phyloP scores from a whole-genome alignment of 1,284 basidiomycete genomes.

The Neolentinus lepideus region DNA sequence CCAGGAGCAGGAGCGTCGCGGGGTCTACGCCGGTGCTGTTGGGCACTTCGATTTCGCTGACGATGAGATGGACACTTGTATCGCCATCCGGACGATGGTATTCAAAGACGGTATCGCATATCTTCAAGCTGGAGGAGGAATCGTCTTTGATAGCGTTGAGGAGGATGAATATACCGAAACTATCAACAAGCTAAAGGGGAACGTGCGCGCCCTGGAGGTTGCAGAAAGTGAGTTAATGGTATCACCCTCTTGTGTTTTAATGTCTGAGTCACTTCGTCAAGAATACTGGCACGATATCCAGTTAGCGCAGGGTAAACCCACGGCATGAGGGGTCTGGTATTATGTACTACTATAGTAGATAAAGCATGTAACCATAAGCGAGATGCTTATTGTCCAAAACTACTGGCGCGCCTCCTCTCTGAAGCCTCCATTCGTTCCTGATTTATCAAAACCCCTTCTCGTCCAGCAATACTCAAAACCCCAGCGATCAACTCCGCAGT shows the following conservation, averaged over 20 bases:
- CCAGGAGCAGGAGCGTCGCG: constrained; percentile 85
- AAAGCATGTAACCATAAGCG: background rate
- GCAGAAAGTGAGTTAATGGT: constrained; percentile 74
- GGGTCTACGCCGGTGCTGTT: constrained; percentile 96
- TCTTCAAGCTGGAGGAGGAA: constrained; percentile 95
- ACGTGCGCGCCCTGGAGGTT: constrained; percentile 77
- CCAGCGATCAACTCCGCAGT: constrained; percentile 90
- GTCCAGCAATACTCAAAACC: constrained; percentile 86
- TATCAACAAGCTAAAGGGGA: constrained; percentile 89
- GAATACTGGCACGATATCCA: constrained; percentile 67
- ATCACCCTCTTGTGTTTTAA: background rate
- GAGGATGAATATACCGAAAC: constrained; percentile 97
- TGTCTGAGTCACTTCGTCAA: constrained; percentile 20
- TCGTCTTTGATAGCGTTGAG: constrained; percentile 96
- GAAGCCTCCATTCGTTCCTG: constrained; percentile 14
- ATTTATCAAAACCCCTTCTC: constrained; percentile 60
- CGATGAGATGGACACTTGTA: constrained; percentile 97
- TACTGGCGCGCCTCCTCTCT: constrained; percentile 13
- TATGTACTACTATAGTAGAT: background rate
- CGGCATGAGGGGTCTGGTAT: background rate
- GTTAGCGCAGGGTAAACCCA: constrained; percentile 17
- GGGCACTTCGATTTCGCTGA: constrained; percentile 95
- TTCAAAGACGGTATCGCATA: constrained; percentile 94
- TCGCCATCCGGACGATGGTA: constrained; percentile 97
- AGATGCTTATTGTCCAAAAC: background rate